A percentile compares a stretch with the other conserved stretches of the same genome.
These are phyloP conservation scores for Pyricularia sp. DNA, from an alignment of 2,329 filamentous ascomycete genomes.

Conservation along the genomic window DNA sequence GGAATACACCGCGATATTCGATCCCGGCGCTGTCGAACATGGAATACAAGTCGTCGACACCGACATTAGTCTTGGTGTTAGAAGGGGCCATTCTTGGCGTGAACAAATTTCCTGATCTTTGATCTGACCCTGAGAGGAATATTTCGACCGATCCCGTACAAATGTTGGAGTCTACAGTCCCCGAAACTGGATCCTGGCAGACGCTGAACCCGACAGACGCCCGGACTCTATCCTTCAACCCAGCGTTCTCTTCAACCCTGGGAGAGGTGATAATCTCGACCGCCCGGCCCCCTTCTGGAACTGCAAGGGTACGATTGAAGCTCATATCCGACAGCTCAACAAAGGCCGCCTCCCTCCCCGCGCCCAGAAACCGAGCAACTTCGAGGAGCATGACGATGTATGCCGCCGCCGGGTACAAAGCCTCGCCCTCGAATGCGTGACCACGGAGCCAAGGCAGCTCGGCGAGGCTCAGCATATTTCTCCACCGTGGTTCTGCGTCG, in stretches of 20 bases:
- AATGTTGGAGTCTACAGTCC: neutral
- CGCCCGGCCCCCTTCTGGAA: neutral
- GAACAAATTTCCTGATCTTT: neutral
- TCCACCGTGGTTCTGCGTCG: constrained; percentile 16
- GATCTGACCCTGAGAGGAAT: neutral
- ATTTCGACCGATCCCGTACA: neutral
- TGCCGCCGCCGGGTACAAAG: constrained; percentile 21
- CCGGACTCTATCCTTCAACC: neutral
- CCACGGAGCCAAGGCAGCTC: constrained; percentile 25
- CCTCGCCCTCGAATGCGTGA: constrained; percentile 20
- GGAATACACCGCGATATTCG: neutral
- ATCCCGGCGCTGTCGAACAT: neutral
- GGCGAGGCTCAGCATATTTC: constrained; percentile 10
- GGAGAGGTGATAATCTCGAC: neutral
- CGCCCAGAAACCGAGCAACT: neutral
- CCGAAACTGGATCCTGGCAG: neutral
- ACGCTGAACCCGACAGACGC: neutral
- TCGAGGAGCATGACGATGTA: constrained; percentile 2
- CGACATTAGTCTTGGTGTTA: neutral
- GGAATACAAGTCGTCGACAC: neutral
- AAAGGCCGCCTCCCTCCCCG: neutral
- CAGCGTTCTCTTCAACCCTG: neutral
- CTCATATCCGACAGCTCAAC: neutral
- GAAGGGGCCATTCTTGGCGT: neutral
- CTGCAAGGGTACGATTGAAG: neutral